Percentiles rank a stretch among this genome's conserved stretches.
Evolutionary conservation across 352 stramenopile species (phyloP).

Genomic region (Phytophthora idaei): DNA sequence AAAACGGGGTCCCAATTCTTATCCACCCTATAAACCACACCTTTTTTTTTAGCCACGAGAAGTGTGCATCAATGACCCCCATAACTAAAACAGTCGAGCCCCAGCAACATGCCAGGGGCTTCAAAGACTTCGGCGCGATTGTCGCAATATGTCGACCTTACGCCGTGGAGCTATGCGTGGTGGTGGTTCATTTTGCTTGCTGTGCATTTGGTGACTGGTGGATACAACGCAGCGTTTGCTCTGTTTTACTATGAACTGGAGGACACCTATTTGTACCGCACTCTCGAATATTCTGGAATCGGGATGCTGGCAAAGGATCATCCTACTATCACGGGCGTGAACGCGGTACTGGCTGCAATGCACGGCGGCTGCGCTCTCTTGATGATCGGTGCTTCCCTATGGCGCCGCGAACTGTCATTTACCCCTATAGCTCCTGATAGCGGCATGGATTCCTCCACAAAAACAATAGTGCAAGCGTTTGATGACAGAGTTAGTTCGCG

Average conservation of each 20-base stretch:
- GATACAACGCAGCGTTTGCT: neutral
- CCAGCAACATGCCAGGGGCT: neutral
- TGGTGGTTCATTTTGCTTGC: neutral
- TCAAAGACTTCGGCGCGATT: neutral
- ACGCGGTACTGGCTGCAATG: neutral
- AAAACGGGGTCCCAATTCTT: too few relatives aligned
- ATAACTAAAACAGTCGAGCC: neutral
- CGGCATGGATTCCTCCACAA: neutral
- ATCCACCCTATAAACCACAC: too few relatives aligned
- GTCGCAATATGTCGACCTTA: neutral
- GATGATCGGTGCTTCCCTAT: neutral
- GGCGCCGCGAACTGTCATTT: neutral
- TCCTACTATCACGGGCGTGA: neutral
- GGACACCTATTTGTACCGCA: neutral
- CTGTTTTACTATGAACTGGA: neutral
- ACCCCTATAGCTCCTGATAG: neutral
- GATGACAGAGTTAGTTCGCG: neutral
- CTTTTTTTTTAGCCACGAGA: too few relatives aligned
- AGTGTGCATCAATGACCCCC: neutral
- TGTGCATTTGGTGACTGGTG: neutral
- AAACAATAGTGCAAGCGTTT: neutral
- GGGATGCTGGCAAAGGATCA: neutral
- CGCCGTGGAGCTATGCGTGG: neutral
- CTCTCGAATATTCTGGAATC: neutral
- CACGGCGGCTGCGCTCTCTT: neutral